Conservation (phyloP, 2,329 filamentous ascomycete genomes). For the Epichloe sp. region DNA sequence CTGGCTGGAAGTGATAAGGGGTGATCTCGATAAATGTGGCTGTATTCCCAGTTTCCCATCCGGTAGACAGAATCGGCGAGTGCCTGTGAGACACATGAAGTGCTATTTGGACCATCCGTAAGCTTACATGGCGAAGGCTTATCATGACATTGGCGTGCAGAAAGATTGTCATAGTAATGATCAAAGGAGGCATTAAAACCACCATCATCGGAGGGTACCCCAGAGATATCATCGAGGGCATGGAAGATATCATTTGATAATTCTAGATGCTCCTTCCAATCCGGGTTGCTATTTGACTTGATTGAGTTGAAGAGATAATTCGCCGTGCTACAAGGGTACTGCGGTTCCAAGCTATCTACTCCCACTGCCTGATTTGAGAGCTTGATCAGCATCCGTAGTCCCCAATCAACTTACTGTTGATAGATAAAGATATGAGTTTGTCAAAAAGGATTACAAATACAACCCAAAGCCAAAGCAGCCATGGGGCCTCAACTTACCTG, state of each 20-base stretch:
- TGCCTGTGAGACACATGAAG: conserved; percentile 46
- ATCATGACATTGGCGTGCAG: conserved; percentile 61
- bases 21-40: conserved; percentile 59
- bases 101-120: conserved; percentile 29
- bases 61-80: conserved; percentile 60
- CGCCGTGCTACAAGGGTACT: conserved; percentile 51
- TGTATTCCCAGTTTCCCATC: conserved; percentile 70
- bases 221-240: conserved; percentile 54
- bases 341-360: conserved; percentile 62
- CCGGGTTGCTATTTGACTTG: conserved; percentile 26
- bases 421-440: too few species aligned
- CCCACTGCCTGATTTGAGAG: conserved; percentile 26
- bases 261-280: conserved; percentile 53
- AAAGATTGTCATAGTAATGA: conserved; percentile 78
- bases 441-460: not conserved
- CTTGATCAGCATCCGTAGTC: not conserved
- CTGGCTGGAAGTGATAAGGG: conserved; percentile 48
- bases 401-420: too few species aligned
- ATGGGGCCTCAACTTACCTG: conserved; percentile 18
- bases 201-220: conserved; percentile 38
- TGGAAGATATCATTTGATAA: conserved; percentile 40
- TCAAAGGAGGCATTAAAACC: conserved; percentile 63
- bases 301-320: conserved; percentile 28
- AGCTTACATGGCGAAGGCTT: conserved; percentile 59
- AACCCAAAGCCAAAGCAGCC: not conserved